phyloP scores from a whole-genome alignment of 139 green algal species.

The Diplosphaera chodatii region DNA sequence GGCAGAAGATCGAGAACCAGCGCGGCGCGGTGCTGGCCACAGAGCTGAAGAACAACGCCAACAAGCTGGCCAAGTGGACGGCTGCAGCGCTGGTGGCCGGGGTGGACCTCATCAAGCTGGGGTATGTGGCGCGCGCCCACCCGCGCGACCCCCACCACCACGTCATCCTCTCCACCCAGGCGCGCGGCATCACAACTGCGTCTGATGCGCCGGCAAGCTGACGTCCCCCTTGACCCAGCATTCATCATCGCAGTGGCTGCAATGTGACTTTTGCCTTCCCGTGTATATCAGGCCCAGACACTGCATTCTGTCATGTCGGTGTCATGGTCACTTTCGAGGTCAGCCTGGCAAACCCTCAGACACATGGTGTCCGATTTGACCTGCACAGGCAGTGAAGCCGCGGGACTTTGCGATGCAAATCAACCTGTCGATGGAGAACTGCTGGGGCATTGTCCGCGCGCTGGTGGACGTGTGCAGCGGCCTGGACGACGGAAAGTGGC shows the following conservation, averaged over 20 bases:
- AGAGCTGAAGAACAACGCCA: constrained; percentile 97
- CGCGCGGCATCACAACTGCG: background rate
- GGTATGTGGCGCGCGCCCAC: constrained; percentile 56
- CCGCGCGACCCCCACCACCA: constrained; percentile 80
- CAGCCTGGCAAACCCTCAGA: background rate
- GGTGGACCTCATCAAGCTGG: constrained; percentile 92
- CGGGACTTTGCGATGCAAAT: constrained; percentile 89
- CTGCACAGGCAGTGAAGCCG: constrained; percentile 70
- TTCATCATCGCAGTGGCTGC: too few relatives aligned
- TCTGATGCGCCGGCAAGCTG: too few relatives aligned
- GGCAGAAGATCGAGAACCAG: constrained; percentile 93
- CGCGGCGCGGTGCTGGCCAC: constrained; percentile 92
- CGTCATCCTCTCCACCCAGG: constrained; percentile 81
- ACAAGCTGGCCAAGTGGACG: constrained; percentile 97
- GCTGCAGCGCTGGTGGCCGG: constrained; percentile 81
- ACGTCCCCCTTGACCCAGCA: too few relatives aligned
- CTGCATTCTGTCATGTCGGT: too few relatives aligned
- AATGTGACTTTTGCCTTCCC: too few relatives aligned
- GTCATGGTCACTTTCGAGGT: too few relatives aligned
- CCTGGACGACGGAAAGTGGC: constrained; percentile 74
- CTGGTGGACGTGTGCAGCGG: constrained; percentile 82
- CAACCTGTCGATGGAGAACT: constrained; percentile 90
- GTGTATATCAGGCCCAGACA: too few relatives aligned
- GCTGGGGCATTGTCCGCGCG: constrained; percentile 90
- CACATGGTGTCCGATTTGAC: background rate